phyloP scores from a whole-genome alignment of 2,329 filamentous ascomycete genomes.

The Cladosporium austrohemisphaericum region DNA sequence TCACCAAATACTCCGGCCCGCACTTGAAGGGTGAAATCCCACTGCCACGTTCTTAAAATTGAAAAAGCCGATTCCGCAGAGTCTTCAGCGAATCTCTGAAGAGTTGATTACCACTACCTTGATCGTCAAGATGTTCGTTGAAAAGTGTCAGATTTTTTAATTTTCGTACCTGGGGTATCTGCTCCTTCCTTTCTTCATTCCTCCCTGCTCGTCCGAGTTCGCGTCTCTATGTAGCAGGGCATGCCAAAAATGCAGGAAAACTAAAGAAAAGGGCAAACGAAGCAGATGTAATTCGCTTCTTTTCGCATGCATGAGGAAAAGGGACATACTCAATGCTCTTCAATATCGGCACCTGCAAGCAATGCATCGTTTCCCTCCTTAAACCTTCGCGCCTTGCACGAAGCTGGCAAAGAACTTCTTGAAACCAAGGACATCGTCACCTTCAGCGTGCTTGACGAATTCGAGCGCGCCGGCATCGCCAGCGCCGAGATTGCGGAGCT shows the following conservation, averaged over 20 bases:
- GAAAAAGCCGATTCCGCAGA: no score
- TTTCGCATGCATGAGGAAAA: neutral
- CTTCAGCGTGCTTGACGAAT: conserved; percentile 57
- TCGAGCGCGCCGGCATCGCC: conserved; percentile 61
- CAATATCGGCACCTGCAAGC: no score
- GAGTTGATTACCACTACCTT: no score
- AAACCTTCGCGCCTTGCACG: conserved; percentile 25
- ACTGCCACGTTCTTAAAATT: no score
- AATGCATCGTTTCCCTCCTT: neutral
- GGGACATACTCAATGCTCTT: no score
- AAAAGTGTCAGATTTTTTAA: neutral
- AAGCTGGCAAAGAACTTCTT: conserved; percentile 45
- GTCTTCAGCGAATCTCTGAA: no score
- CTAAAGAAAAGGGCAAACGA: neutral
- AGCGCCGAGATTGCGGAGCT: conserved; percentile 64
- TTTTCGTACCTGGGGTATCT: conserved; percentile 12
- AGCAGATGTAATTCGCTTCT: neutral
- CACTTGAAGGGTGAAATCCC: no score
- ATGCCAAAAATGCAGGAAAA: conserved; percentile 5
- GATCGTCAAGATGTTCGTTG: no score
- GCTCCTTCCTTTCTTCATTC: neutral
- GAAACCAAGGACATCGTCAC: conserved; percentile 41
- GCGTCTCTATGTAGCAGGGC: conserved; percentile 4
- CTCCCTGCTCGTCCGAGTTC: neutral
- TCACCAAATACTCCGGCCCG: no score